Conservation (phyloP, 495 filamentous ascomycete genomes). For the Penicillium simplicissimum region DNA sequence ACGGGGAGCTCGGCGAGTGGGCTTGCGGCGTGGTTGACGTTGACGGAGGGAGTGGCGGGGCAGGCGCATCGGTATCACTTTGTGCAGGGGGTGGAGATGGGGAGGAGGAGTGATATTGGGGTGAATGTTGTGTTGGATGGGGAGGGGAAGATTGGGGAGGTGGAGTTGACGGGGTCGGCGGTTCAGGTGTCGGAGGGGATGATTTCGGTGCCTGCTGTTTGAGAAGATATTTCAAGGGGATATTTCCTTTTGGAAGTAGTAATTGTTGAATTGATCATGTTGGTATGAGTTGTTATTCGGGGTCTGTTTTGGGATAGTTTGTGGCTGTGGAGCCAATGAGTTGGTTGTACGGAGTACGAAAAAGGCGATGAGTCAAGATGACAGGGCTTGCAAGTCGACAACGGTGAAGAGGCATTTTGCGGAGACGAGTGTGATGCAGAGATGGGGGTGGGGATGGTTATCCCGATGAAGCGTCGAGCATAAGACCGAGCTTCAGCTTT, state of each 20-base stretch:
- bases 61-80: constrained; percentile 48
- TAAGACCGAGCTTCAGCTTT: no score
- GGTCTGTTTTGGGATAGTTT: no score
- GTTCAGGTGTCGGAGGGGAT: constrained; percentile 60
- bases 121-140: constrained; percentile 41
- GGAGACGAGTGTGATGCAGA: no score
- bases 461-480: no score
- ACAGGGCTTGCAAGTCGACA: no score
- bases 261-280: neutral
- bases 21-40: constrained; percentile 57
- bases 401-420: no score
- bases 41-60: constrained; percentile 38
- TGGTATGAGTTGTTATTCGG: no score
- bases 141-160: constrained; percentile 42
- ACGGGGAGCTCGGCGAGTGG: constrained; percentile 67
- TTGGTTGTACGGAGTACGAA: no score
- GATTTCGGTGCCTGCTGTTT: constrained; percentile 30
- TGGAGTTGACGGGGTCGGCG: constrained; percentile 57
- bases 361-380: no score
- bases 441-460: no score
- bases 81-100: constrained; percentile 81
- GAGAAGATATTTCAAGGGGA: neutral
- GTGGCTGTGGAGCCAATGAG: no score
- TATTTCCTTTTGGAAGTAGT: neutral
- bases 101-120: constrained; percentile 61